phyloP scores from a whole-genome alignment of 202 grass and related monocot species.

The Setaria viridis region DNA sequence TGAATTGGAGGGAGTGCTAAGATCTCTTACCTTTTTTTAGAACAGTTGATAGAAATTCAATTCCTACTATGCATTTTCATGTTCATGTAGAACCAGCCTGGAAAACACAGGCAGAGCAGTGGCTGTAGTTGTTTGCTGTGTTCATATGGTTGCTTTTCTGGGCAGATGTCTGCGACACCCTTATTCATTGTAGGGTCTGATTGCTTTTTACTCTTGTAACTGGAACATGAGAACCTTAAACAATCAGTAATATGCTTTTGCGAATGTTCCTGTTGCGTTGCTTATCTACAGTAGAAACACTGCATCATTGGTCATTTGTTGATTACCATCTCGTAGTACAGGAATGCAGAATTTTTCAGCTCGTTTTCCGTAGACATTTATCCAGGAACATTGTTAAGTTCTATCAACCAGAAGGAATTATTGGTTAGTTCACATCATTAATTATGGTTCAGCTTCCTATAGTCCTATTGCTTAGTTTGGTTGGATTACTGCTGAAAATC shows the following conservation, averaged over 20 bases:
- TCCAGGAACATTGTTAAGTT: conserved; percentile 8
- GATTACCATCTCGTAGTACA: not conserved
- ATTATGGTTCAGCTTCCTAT: too few relatives aligned
- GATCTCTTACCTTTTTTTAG: not conserved
- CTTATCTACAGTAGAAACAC: conserved; percentile 2
- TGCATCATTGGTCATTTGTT: not conserved
- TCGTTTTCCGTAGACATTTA: not conserved
- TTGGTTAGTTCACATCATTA: not conserved
- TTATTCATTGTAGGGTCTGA: not conserved
- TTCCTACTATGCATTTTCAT: not conserved
- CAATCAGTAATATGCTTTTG: not conserved
- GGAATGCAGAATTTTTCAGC: conserved; percentile 18
- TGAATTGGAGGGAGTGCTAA: not conserved
- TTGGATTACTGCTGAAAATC: too few relatives aligned
- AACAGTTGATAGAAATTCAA: not conserved
- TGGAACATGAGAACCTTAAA: not conserved
- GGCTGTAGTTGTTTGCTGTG: not conserved
- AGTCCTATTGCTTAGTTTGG: too few relatives aligned
- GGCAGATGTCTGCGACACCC: not conserved
- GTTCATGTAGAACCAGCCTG: not conserved
- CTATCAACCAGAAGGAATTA: not conserved
- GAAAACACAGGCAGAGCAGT: not conserved
- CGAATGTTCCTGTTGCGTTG: not conserved
- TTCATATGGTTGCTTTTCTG: not conserved
- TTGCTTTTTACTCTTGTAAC: conserved; percentile 6